These are phyloP conservation scores for Sphenostylis stenocarpa DNA, from an alignment of 306 rosid species.

Conservation along the genomic window DNA sequence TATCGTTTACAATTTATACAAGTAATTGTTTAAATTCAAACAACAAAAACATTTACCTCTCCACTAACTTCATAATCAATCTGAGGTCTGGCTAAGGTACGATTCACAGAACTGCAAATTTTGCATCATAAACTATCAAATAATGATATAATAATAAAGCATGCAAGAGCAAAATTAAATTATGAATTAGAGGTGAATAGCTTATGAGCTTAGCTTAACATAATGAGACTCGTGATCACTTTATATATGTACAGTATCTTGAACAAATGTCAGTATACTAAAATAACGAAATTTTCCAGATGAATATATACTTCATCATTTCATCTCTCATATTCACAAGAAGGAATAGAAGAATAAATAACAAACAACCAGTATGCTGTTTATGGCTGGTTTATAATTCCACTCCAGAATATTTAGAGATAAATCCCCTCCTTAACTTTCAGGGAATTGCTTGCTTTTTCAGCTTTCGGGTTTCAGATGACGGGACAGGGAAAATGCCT, in stretches of 20 bases:
- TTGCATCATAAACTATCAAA: conserved; percentile 32
- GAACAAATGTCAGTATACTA: neutral
- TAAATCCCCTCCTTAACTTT: conserved; percentile 14
- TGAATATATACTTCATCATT: conserved; percentile 9
- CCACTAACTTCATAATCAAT: conserved; percentile 75
- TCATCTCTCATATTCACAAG: conserved; percentile 14
- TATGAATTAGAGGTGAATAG: conserved; percentile 18
- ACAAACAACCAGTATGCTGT: neutral
- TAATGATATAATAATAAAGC: conserved; percentile 9
- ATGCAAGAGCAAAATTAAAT: conserved; percentile 22
- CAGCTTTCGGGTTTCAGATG: conserved; percentile 12
- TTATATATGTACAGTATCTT: neutral
- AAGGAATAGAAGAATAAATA: conserved; percentile 3
- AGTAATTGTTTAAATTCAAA: conserved; percentile 27
- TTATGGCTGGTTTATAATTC: neutral
- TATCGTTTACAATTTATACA: conserved; percentile 15
- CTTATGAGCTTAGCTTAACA: conserved; percentile 1
- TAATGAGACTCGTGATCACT: conserved; percentile 2
- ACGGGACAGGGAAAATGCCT: neutral
- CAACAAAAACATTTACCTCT: conserved; percentile 60
- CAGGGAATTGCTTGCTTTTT: conserved; percentile 26
- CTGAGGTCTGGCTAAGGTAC: conserved; percentile 40
- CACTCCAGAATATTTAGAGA: conserved; percentile 1
- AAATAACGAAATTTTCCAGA: neutral
- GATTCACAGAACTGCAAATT: conserved; percentile 54